phyloP scores from a whole-genome alignment of 2,329 filamentous ascomycete species.

The Gremmenia infestans region DNA sequence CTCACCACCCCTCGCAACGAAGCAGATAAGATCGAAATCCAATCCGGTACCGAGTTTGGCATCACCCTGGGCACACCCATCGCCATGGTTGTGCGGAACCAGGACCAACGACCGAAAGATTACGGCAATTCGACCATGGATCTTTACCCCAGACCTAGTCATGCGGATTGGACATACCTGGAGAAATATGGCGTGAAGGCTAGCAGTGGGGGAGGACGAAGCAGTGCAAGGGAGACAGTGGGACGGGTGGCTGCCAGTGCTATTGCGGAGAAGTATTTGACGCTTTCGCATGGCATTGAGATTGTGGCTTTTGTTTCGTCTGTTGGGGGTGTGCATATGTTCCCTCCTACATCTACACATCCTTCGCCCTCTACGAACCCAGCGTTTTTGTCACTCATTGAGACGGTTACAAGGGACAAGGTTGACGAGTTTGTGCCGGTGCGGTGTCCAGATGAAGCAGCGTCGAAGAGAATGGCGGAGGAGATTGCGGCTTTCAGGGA shows the following conservation, averaged over 20 bases:
- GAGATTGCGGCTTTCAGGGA: slow-evolving; percentile 75
- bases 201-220: slow-evolving; percentile 81
- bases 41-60: slow-evolving; percentile 88
- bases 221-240: slow-evolving; percentile 92
- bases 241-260: slow-evolving; percentile 86
- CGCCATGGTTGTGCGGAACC: slow-evolving; percentile 78
- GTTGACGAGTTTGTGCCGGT: slow-evolving; percentile 86
- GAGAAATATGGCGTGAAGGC: slow-evolving; percentile 97
- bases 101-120: slow-evolving; percentile 89
- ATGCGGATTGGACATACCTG: slow-evolving; percentile 95
- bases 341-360: slow-evolving; percentile 63
- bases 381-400: slow-evolving; percentile 68
- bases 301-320: slow-evolving; percentile 88
- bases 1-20: slow-evolving; percentile 92
- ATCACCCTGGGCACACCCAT: slow-evolving; percentile 89
- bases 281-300: slow-evolving; percentile 74
- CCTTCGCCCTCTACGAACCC: slow-evolving; percentile 71
- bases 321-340: slow-evolving; percentile 74
- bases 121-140: slow-evolving; percentile 90
- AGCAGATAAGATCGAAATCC: slow-evolving; percentile 85
- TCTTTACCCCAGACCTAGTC: slow-evolving; percentile 81
- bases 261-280: slow-evolving; percentile 89
- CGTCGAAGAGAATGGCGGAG: slow-evolving; percentile 67
- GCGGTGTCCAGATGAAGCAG: slow-evolving; percentile 70
- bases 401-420: slow-evolving; percentile 65